Evolutionary conservation across 192 early-diverging fungal genomes (phyloP).

Genomic region (Lobosporangium transversale): DNA sequence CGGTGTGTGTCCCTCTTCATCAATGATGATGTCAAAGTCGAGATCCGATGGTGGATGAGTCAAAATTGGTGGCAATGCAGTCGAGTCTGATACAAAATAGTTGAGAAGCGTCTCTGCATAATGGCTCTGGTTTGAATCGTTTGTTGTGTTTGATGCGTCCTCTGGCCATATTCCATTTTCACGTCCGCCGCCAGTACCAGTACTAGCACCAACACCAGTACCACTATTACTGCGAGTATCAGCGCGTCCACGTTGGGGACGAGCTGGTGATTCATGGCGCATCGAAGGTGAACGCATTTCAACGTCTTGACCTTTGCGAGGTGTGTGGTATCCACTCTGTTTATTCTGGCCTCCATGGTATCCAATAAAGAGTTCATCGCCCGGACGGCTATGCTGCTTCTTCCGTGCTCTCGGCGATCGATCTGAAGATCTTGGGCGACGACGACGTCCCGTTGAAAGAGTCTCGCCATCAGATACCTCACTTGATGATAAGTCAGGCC

Average conservation of each 20-base stretch:
- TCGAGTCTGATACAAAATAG: slow-evolving; percentile 57
- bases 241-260: slow-evolving; percentile 19
- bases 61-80: slow-evolving; percentile 63
- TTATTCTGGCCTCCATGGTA: slow-evolving; percentile 17
- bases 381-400: slow-evolving; percentile 35
- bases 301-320: slow-evolving; percentile 9
- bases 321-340: slow-evolving; percentile 14
- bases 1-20: slow-evolving; percentile 94
- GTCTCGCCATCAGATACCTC: slow-evolving; percentile 44
- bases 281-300: slow-evolving; percentile 25
- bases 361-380: slow-evolving; percentile 39
- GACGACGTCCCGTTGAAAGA: slow-evolving; percentile 22
- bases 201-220: too few relatives aligned
- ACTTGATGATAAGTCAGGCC: slow-evolving; percentile 18
- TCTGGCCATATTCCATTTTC: slow-evolving; percentile 16
- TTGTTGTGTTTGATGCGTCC: not conserved
- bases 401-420: slow-evolving; percentile 21
- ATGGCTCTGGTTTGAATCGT: slow-evolving; percentile 14
- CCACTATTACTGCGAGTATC: slow-evolving; percentile 3
- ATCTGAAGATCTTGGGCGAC: slow-evolving; percentile 17
- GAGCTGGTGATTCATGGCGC: slow-evolving; percentile 17
- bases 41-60: slow-evolving; percentile 68
- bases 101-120: slow-evolving; percentile 48
- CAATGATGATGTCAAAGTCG: slow-evolving; percentile 87
- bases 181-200: too few relatives aligned